Conservation (phyloP, 78 protist genomes). For the Diacronema lutheri region DNA sequence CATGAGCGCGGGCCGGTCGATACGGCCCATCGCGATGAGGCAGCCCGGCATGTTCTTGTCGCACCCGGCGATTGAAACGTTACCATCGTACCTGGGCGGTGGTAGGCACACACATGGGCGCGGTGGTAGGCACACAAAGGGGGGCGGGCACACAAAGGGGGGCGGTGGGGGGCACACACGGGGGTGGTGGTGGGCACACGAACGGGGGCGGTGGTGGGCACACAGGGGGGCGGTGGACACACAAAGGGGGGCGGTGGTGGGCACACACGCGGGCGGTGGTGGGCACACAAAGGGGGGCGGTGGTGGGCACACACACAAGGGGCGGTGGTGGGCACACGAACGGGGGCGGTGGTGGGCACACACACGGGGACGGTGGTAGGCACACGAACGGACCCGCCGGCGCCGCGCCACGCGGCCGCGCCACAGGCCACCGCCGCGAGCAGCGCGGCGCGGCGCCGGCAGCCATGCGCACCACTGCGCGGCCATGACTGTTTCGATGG, state of each 20-base stretch:
- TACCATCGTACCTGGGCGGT: conserved; percentile 68
- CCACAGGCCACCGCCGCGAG: background rate
- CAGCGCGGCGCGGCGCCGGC: background rate
- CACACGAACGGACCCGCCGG: background rate
- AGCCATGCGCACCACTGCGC: conserved; percentile 59
- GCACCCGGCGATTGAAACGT: conserved; percentile 69
- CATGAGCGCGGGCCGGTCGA: conserved; percentile 58
- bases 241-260: too few species aligned
- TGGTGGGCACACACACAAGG: too few species aligned
- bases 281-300: too few species aligned
- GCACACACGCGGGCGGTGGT: too few species aligned
- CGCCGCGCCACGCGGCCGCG: background rate
- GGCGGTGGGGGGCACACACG: too few species aligned
- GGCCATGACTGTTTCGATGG: conserved; percentile 72
- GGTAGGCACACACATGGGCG: conserved; percentile 11
- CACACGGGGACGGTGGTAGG: too few species aligned
- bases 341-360: too few species aligned
- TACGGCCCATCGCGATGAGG: conserved; percentile 64
- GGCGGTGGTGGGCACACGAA: too few species aligned
- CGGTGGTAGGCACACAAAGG: background rate
- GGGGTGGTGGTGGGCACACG: too few species aligned
- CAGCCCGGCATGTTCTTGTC: conserved; percentile 80
- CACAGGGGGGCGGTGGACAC: too few species aligned
- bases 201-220: too few species aligned
- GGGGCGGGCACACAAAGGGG: too few species aligned